phyloP scores from a whole-genome alignment of 768 basidiomycete species.

The Pleurotus platypus region DNA sequence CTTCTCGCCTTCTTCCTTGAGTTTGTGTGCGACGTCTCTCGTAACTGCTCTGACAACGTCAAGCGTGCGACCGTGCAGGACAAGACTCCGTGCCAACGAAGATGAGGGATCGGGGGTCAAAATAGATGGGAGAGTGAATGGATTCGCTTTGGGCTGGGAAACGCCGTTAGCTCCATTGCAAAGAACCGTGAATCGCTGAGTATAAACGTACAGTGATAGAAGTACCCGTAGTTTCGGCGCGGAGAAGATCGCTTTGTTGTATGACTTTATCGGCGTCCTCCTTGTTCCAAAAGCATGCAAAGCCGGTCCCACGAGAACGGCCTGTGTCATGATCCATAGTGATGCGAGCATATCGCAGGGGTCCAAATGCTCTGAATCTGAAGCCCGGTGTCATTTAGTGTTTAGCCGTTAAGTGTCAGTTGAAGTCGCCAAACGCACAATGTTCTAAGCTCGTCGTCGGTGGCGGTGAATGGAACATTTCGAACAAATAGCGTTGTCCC shows the following conservation, averaged over 20 bases:
- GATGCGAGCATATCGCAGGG: constrained; percentile 89
- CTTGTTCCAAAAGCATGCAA: constrained; percentile 95
- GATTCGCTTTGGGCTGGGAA: constrained; percentile 66
- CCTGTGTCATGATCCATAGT: constrained; percentile 80
- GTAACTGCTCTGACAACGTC: constrained; percentile 91
- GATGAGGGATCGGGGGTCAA: constrained; percentile 94
- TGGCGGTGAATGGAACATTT: constrained; percentile 89
- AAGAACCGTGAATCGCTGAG: neutral
- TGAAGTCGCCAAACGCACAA: constrained; percentile 49
- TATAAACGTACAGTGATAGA: constrained; percentile 22
- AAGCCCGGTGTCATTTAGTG: constrained; percentile 1
- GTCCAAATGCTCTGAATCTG: constrained; percentile 90
- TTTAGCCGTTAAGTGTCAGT: neutral
- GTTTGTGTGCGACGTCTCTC: constrained; percentile 79
- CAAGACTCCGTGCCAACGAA: constrained; percentile 73
- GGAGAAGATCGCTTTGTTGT: constrained; percentile 72
- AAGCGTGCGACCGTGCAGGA: constrained; percentile 88
- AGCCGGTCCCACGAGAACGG: constrained; percentile 91
- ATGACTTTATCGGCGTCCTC: constrained; percentile 86
- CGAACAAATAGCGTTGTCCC: constrained; percentile 94
- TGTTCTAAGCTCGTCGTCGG: constrained; percentile 86
- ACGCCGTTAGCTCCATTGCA: neutral
- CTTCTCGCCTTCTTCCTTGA: constrained; percentile 86
- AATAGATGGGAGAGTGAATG: constrained; percentile 84
- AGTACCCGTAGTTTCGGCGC: constrained; percentile 56